Base-by-base conservation (phyloP, 441 rosid species). In the Bruguiera hainesii region DNA sequence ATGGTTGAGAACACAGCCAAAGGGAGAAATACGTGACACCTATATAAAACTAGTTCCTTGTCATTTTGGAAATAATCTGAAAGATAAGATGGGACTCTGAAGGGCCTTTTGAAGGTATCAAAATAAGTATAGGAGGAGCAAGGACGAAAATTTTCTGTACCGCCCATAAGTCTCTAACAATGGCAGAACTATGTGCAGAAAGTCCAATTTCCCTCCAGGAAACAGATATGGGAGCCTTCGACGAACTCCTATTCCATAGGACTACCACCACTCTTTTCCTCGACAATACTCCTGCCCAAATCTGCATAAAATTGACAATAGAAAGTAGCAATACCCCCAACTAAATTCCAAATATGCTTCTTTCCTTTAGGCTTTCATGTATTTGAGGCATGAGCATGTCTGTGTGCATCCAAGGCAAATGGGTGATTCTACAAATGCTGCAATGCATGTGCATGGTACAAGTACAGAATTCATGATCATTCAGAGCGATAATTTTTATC, bases 141-240 rank as follows among this genome's bases (percentile, higher is more conserved):
- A 52, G 37, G 2, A 1, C 16, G 29, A 23, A 15, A 30, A 9
- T 30, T 7, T 57, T 8, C 30, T 7, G 13, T 76, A 76, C 79
- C 81, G 49, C 81, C 97, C 91, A 89, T 52, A 89, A 65, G 73
- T 91, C 91, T 73, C 86, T 82, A 60, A 82, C 83, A 30, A 58
- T 46, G 18, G 78, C 83, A 18, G 71, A 29, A 11, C 73, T 76
- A 42, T 2, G 8, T 35, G 82, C 79, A 28, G 87, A 65, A 48
- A 91, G 78, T 29, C 94, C 90, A 16, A 89, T 62, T 4, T 87
- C 91, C 2, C 72, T 56, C 96, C 96, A 88, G 20, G 72, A n/a
- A 8, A 85, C 91, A 3, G 85, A 74, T 18, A 89, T 77, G 51
- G 64, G 79, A n/a, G 87, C 88, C 6, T 33, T 30, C 4, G 72